Base-by-base conservation (phyloP, 176 grass and related monocot species). In the Aegilops longissima region DNA sequence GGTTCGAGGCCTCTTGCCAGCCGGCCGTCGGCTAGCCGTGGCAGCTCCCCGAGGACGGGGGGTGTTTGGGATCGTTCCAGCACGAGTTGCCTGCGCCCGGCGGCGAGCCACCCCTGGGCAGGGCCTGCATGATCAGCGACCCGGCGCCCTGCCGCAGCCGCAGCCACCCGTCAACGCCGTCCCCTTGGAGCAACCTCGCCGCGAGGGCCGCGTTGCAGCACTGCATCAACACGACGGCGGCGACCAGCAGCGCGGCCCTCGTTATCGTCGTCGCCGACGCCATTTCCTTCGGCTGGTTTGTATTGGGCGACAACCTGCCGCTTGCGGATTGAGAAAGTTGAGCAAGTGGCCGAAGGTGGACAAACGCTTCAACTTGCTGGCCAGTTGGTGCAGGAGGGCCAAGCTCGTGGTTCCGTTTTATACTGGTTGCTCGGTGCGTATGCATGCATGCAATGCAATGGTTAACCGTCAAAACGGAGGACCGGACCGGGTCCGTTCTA, bases 161-260 rank as follows among this genome's bases (percentile, higher is more conserved):
- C 29, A 9, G 71, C 30, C 65, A 65, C 75, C 64, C 56, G 12
- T n/a, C 3, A 20, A 40, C 42, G 8, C 20, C 8, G 20, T 78
- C 36, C 1, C 77, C 77, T 17, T 10, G 3, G 3, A 86, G 30
- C 66, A 69, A 39, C 52, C 84, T 71, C 52, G 51, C 84, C 76
- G 66, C 66, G 6, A 72, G 18, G 51, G 72, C 34, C 35, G 2
- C 52, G 66, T 80, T 73, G 77, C 77, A 87, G 29, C 56, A 81
- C 10, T 81, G 85, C 78, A 87, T 74, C 58, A 81, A 14, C 85
- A 75, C 9, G 14, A 82, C 69, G 39, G 42, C 78, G 20, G 63
- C 21, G 30, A 82, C 2, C 42, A 76, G 12, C 70, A 35, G 13
- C 70, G 4, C 36, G 14, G 3, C 79, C 85, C 47, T 81, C 61